These are phyloP conservation scores for Penicillium sclerotigenum DNA, from an alignment of 2,329 filamentous ascomycete species.

Conservation along the genomic window DNA sequence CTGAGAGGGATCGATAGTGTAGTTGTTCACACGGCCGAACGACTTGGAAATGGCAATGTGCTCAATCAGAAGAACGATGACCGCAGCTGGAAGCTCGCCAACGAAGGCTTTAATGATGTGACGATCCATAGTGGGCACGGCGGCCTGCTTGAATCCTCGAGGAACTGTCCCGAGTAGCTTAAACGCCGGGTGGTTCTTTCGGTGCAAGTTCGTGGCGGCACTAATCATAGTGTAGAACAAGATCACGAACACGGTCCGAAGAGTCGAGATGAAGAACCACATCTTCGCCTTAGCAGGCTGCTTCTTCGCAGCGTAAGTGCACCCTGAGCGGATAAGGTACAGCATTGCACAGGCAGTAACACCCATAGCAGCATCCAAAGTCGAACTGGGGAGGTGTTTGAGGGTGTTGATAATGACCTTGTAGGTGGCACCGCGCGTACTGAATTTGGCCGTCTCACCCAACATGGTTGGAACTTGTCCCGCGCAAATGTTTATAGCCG, in stretches of 20 bases:
- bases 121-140: conserved; percentile 65
- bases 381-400: conserved; percentile 64
- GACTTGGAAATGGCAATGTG: conserved; percentile 97
- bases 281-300: conserved; percentile 67
- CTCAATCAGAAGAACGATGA: conserved; percentile 94
- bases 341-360: conserved; percentile 76
- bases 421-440: conserved; percentile 76
- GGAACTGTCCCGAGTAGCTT: conserved; percentile 74
- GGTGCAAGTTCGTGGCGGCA: conserved; percentile 74
- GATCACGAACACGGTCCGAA: conserved; percentile 88
- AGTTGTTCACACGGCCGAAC: conserved; percentile 93
- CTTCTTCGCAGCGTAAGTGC: conserved; percentile 65
- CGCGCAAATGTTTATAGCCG: conserved; percentile 79
- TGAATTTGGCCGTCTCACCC: conserved; percentile 65
- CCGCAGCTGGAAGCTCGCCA: conserved; percentile 72
- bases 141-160: conserved; percentile 78
- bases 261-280: conserved; percentile 86
- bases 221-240: conserved; percentile 88
- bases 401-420: conserved; percentile 78
- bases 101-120: conserved; percentile 67
- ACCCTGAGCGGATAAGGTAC: conserved; percentile 68
- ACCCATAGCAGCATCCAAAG: conserved; percentile 82
- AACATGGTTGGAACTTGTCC: conserved; percentile 81
- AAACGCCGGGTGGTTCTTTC: conserved; percentile 63
- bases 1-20: conserved; percentile 91